Base-by-base conservation (phyloP, 2,329 filamentous ascomycete species). In the Apiospora rasikravindrae region DNA sequence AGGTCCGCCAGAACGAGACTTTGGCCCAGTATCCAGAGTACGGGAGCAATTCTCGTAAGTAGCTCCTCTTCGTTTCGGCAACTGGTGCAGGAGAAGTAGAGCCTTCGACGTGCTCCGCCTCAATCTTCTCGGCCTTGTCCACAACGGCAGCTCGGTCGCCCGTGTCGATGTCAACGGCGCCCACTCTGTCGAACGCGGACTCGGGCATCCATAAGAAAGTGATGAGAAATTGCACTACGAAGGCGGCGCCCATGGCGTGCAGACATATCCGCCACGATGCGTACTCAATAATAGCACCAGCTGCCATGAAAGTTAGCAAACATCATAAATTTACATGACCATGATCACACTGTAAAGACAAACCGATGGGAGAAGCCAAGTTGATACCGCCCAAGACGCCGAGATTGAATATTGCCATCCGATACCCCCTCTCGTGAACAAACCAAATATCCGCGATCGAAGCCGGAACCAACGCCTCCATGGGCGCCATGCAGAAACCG, bases 401-500 rank as follows among this genome's bases (percentile, higher is more conserved):
- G 76, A 84, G 77, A 71, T 83, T 83, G 82, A 82, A 84, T 5
- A 82, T 77, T 0, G 84, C 83, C 42, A 83, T 84, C 49, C 82
- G 80, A 33, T 82, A 83, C 4, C 83, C 85, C 8, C 85, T 82
- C 77, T 86, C 80, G 72, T 86, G 84, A 5, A 86, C 83, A 72
- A 83, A 86, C 75, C 84, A 86, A 40, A 86, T 76, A 69, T 86
- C 85, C 7, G 83, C 83, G 67, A 86, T 83, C 0, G 85, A 88
- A 76, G 85, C 86, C 77, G 88, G 86, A 5, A 89, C 86, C 7
- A 89, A 78, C 2, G 87, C 83, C 75, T 89, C 87, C 71, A 84
- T 85, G 0, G 87, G 83, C 0, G 86, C 85, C 84, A 87, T 87
- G 5, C 85, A 85, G 6, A 88, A 76, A 4, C 84, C 86, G 6